Percentiles rank a stretch among this genome's conserved stretches.
phyloP scores from a whole-genome alignment of 2,329 filamentous ascomycete species.

The Paecilomyces variotii region DNA sequence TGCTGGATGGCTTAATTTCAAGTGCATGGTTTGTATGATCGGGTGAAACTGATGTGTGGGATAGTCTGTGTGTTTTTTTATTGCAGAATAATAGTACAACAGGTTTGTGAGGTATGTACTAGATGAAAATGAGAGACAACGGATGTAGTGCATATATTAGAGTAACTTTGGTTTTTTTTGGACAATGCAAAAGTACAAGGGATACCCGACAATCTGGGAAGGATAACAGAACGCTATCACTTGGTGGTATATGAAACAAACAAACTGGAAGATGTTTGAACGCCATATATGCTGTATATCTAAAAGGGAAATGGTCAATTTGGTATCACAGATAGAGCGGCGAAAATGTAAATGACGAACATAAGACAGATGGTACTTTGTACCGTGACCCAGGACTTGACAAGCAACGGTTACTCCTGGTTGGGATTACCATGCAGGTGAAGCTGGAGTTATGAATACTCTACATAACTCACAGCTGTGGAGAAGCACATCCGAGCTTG shows the following conservation, averaged over 20 bases:
- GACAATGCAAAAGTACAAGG: background rate
- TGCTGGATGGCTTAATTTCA: background rate
- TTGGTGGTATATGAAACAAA: background rate
- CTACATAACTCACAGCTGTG: background rate
- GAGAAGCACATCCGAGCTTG: background rate
- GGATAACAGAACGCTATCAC: background rate
- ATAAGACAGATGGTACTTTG: no score
- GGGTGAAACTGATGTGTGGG: no score
- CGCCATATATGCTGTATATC: background rate
- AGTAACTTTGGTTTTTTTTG: background rate
- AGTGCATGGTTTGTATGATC: background rate
- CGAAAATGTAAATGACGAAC: background rate
- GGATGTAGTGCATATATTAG: background rate
- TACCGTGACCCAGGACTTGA: no score
- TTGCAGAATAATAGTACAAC: background rate
- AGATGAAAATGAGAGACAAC: background rate
- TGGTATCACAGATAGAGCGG: background rate
- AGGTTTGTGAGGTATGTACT: background rate
- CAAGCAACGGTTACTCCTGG: no score
- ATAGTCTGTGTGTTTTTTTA: background rate
- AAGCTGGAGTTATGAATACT: background rate
- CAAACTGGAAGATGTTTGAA: background rate
- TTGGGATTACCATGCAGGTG: background rate
- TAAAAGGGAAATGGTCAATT: background rate
- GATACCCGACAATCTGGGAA: background rate